phyloP scores from a whole-genome alignment of 306 rosid genomes.

The Prunus armeniaca region DNA sequence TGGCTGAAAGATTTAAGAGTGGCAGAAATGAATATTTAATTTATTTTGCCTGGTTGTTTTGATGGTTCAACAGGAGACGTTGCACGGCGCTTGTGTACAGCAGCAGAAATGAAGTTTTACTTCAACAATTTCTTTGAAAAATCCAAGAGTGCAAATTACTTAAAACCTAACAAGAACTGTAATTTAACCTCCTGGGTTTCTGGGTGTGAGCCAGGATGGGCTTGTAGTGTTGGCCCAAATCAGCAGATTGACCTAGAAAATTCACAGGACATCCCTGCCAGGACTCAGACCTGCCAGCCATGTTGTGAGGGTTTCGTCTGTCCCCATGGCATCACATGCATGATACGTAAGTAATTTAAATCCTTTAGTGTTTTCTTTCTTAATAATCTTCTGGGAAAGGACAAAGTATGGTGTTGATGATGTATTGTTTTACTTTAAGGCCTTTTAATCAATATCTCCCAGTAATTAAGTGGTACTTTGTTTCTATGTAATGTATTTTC shows the following conservation, averaged over 20 bases:
- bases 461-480: background rate
- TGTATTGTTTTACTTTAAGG: background rate
- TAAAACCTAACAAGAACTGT: conserved; percentile 84
- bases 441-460: background rate
- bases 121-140: conserved; percentile 54
- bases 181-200: conserved; percentile 88
- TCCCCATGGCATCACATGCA: conserved; percentile 94
- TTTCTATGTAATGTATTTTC: conserved; percentile 4
- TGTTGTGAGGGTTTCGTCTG: conserved; percentile 97
- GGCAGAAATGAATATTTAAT: background rate
- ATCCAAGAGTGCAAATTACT: conserved; percentile 47
- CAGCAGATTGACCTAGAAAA: conserved; percentile 57
- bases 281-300: conserved; percentile 70
- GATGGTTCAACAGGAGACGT: conserved; percentile 65
- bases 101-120: conserved; percentile 76
- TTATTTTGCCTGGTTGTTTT: conserved; percentile 17
- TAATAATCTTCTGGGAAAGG: too few relatives aligned
- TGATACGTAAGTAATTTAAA: conserved; percentile 76
- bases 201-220: conserved; percentile 99
- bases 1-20: background rate
- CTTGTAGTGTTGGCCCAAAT: conserved; percentile 54
- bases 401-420: too few relatives aligned
- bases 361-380: background rate
- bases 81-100: conserved; percentile 69
- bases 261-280: conserved; percentile 64